A percentile compares a stretch with the other conserved stretches of the same genome.
Evolutionary conservation across 805 yeast species (phyloP).

Genomic region (Babjeviella inositovora): DNA sequence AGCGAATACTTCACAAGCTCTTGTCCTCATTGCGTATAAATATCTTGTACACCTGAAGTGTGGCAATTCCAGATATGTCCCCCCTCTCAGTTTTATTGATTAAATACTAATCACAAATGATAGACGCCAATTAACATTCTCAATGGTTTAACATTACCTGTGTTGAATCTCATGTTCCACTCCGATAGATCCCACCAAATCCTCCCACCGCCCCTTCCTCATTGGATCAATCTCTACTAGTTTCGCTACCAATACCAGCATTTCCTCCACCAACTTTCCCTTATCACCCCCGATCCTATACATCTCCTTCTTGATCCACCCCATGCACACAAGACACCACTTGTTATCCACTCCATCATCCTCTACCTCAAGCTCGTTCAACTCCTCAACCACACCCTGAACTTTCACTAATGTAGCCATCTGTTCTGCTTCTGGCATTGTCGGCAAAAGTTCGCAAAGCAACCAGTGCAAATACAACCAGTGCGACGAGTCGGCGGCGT

Average conservation of each 20-base stretch:
- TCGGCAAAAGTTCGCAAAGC: conserved; percentile 22
- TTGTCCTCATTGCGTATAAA: no score
- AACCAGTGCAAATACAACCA: conserved; percentile 89
- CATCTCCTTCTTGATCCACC: conserved; percentile 22
- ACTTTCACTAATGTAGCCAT: conserved; percentile 24
- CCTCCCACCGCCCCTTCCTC: conserved; percentile 41
- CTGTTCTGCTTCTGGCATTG: conserved; percentile 12
- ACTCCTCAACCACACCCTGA: conserved; percentile 32
- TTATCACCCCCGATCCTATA: no score
- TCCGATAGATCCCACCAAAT: conserved; percentile 8
- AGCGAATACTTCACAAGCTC: no score
- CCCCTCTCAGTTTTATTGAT: no score
- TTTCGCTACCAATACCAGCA: conserved; percentile 16
- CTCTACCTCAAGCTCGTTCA: conserved; percentile 59
- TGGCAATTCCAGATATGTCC: no score
- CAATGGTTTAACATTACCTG: no score
- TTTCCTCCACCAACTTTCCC: no score
- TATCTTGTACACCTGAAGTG: no score
- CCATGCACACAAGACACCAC: conserved; percentile 61
- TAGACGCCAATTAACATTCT: no score
- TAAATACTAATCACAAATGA: no score
- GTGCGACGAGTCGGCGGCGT: conserved; percentile 85
- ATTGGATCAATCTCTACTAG: conserved; percentile 47
- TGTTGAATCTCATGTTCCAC: no score
- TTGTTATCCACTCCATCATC: conserved; percentile 46